These are phyloP conservation scores for Nadsonia starkeyi-henricii DNA, from an alignment of 1,139 yeast genomes.

Conservation along the genomic window DNA sequence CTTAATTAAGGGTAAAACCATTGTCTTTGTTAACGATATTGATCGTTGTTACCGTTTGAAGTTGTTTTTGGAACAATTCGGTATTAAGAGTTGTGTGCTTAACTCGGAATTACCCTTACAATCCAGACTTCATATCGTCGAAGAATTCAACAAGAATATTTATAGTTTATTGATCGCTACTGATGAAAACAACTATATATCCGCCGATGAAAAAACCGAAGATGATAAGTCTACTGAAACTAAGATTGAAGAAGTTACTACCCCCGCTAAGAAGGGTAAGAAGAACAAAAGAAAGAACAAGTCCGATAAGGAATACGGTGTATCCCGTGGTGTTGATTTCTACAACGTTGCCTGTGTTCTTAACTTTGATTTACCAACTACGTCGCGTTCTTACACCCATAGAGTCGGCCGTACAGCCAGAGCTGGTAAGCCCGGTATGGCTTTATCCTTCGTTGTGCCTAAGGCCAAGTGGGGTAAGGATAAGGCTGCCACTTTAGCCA, in stretches of 20 bases:
- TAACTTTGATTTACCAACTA: constrained; percentile 86
- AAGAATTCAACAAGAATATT: constrained; percentile 83
- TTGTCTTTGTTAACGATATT: constrained; percentile 82
- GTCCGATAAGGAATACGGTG: constrained; percentile 61
- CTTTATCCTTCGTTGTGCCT: constrained; percentile 84
- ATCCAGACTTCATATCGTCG: constrained; percentile 88
- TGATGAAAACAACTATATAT: constrained; percentile 56
- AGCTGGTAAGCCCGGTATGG: constrained; percentile 92
- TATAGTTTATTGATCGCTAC: constrained; percentile 86
- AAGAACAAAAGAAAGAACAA: constrained; percentile 15
- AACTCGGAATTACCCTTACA: constrained; percentile 89
- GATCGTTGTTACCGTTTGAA: constrained; percentile 92
- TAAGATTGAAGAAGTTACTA: constrained; percentile 9
- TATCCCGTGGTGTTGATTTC: constrained; percentile 94
- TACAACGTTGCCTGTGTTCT: constrained; percentile 91
- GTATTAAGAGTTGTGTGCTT: constrained; percentile 74
- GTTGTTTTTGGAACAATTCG: constrained; percentile 87
- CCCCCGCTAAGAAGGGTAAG: constrained; percentile 7
- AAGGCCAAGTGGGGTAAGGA: constrained; percentile 78
- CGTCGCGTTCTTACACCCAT: constrained; percentile 83
- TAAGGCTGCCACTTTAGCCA: constrained; percentile 55
- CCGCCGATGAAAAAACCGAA: constrained; percentile 33
- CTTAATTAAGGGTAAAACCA: constrained; percentile 80
- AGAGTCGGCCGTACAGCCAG: constrained; percentile 97
- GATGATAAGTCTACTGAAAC: constrained; percentile 17